Evolutionary conservation across 192 early-diverging fungal species (phyloP), one percentile per base, ranked within the genome.

Genomic region (Coemansia sp.): DNA sequence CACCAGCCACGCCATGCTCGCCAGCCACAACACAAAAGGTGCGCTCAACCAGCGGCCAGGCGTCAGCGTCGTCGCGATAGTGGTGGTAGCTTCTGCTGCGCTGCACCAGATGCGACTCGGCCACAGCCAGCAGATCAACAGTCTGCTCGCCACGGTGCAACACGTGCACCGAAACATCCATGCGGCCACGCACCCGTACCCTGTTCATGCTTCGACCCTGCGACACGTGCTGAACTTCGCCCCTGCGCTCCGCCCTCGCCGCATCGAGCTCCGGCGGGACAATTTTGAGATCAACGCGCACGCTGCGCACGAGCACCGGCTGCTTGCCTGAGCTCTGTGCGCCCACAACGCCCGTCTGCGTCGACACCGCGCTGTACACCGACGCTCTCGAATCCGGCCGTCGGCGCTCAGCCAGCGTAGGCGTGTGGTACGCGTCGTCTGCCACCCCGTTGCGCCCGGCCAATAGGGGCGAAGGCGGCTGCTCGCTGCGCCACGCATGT

Each of bases 141-240:
- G 44, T 17, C 46, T 63, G 61, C 45, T 63, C 61, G 46, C 61
- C 61, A 13, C 38, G 30, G 34, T 63, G 61, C 43, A 63, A 30
- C 15, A 63, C 54, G 18, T 55, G 38, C 34, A 55, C 53, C 21
- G 34, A 40, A 4, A 55, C 61, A 24, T 63, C 61, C 61, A 63
- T 55, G 37, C 61, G 61, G 38, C 55, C 61, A 7, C 61, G 52
- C 44, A 63, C 53, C 8, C 61, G 61, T 12, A 53, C 50, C 14
- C 18, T 44, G 23, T 5, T 54, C 30, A 40, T 53, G 59, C 25
- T 51, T 39, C 52, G 9, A 39, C 18, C 15, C 9, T 15, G 17
- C 50, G 50, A 7, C 60, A 14, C 30, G 24, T 19, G 25, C 37
- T 21, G 52, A 17, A 19, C 21, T 3, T 7, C 22, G 30, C 34